Evolutionary conservation across 2,329 filamentous ascomycete species (phyloP).

Genomic region (Lachnellula cervina): DNA sequence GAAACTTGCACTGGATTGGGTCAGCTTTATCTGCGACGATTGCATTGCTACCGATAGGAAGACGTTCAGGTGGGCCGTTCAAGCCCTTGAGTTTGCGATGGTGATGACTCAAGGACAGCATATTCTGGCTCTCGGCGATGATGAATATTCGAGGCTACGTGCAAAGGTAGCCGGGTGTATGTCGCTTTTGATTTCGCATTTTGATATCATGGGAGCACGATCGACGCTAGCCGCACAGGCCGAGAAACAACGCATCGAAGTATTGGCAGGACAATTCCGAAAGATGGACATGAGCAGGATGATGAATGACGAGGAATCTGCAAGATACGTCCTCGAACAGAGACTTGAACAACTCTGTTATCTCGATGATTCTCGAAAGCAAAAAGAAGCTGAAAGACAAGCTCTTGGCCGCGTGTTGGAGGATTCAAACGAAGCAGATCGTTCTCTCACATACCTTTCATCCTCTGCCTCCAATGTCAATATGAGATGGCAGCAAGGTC

Average conservation of each 20-base stretch:
- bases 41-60: slow-evolving; percentile 90
- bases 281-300: slow-evolving; percentile 71
- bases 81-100: slow-evolving; percentile 95
- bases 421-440: slow-evolving; percentile 91
- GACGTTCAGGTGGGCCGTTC: slow-evolving; percentile 95
- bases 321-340: slow-evolving; percentile 66
- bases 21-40: slow-evolving; percentile 96
- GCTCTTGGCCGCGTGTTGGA: slow-evolving; percentile 87
- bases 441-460: slow-evolving; percentile 87
- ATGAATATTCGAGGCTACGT: slow-evolving; percentile 78
- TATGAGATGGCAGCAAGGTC: slow-evolving; percentile 97
- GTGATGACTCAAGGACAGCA: slow-evolving; percentile 92
- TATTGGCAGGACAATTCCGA: slow-evolving; percentile 68
- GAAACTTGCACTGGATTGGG: slow-evolving; percentile 90
- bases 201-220: slow-evolving; percentile 97
- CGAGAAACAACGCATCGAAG: slow-evolving; percentile 83
- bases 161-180: slow-evolving; percentile 94
- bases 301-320: slow-evolving; percentile 80
- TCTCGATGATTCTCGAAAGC: slow-evolving; percentile 73
- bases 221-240: slow-evolving; percentile 91
- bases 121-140: slow-evolving; percentile 83
- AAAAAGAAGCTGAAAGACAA: slow-evolving; percentile 79
- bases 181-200: slow-evolving; percentile 94
- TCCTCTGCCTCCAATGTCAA: slow-evolving; percentile 93
- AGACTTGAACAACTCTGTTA: slow-evolving; percentile 67